A percentile compares a stretch with the other conserved stretches of the same genome.
These are phyloP conservation scores for Pezicula radicicola DNA, from an alignment of 2,329 filamentous ascomycete genomes.

Conservation along the genomic window DNA sequence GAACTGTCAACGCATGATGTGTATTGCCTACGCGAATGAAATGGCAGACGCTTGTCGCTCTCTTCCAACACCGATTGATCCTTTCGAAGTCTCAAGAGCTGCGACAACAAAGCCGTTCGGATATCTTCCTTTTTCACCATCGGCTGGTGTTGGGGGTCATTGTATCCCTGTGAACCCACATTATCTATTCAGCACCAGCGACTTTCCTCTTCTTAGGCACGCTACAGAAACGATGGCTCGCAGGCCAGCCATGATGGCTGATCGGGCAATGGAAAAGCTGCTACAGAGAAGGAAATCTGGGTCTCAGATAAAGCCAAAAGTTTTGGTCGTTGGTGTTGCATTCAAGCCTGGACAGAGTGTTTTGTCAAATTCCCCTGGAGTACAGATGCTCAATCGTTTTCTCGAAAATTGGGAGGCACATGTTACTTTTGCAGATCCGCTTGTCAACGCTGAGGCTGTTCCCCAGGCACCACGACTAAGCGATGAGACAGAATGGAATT, in stretches of 20 bases:
- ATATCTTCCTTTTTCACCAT: slow-evolving; percentile 44
- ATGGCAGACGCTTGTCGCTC: slow-evolving; percentile 50
- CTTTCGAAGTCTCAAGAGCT: slow-evolving; percentile 46
- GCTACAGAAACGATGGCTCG: slow-evolving; percentile 5
- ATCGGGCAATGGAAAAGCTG: not conserved
- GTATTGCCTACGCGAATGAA: slow-evolving; percentile 53
- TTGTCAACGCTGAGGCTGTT: not conserved
- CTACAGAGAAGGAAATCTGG: not conserved
- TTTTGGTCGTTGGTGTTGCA: slow-evolving; percentile 9
- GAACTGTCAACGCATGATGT: slow-evolving; percentile 54
- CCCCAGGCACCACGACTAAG: not conserved
- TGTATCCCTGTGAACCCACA: slow-evolving; percentile 55
- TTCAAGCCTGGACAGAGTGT: slow-evolving; percentile 11
- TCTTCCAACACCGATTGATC: slow-evolving; percentile 38
- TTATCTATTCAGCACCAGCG: slow-evolving; percentile 46
- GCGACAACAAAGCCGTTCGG: slow-evolving; percentile 52
- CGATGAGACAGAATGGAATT: not conserved
- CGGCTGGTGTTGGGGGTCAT: slow-evolving; percentile 51
- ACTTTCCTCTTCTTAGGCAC: slow-evolving; percentile 39
- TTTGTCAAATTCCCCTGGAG: slow-evolving; percentile 4
- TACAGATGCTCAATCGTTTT: not conserved
- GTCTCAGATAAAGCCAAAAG: not conserved
- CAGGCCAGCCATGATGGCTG: slow-evolving; percentile 2
- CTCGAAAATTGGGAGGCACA: not conserved
- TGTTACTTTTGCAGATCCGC: not conserved